Evolutionary conservation across 768 basidiomycete species (phyloP), one percentile per base, ranked within the genome.

Genomic region (Rhodotorula kratochvilovae): DNA sequence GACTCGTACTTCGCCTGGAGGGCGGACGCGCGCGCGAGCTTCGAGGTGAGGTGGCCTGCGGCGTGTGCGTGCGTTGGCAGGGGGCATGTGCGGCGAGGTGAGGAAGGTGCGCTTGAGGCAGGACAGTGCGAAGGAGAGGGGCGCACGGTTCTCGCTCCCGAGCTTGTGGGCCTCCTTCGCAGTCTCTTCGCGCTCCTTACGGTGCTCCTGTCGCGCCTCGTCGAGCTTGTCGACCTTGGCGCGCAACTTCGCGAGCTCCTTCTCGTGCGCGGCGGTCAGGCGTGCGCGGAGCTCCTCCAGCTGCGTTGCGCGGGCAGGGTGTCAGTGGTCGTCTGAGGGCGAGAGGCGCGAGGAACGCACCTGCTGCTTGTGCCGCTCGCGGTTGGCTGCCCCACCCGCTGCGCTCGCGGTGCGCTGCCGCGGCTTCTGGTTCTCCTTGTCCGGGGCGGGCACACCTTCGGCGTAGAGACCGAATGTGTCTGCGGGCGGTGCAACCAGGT

Each of bases 351-450:
- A 21, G 27, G 7, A 46, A 45, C 63, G 51, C 10, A 63, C 72
- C 60, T 73, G 63, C 33, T 59, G 63, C 64, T 55, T 68, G 59
- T 68, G 63, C 27, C 72, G 72, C 21, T 73, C 72, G 25, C 58
- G 45, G 16, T 66, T 67, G 1, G 29, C 61, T 1, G 35, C 21
- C 2, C 16, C 16, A 3, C 5, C 21, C 35, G 46, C 50, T 7
- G 46, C 45, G 56, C 42, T 21, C 19, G 61, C 12, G 17, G 67
- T 67, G 43, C 61, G 58, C 55, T 43, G 13, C 1, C 63, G 15
- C 31, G 60, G 42, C 39, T n/a, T 53, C 27, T 53, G 36, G 48
- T 70, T 69, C 73, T 70, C 73, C 68, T 74, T 67, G 33, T 62
- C 46, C 2, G 13, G n/a, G 11, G 33, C 54, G 31, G 19, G 5